phyloP scores from a whole-genome alignment of 2,329 filamentous ascomycete species.

The Tolypocladium nubicola region DNA sequence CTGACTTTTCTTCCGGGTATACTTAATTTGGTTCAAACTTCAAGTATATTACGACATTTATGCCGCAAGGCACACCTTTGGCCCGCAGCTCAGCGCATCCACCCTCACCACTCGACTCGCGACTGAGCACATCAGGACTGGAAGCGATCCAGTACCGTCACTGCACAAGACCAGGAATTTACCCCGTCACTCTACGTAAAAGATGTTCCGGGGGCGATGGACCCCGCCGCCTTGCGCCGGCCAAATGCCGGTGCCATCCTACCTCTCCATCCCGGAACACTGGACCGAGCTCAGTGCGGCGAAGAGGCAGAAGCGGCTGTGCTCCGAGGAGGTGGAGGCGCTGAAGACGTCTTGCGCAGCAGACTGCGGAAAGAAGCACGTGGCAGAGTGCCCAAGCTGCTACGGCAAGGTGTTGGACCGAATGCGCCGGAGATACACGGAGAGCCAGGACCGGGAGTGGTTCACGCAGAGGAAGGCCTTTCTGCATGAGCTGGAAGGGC shows the following conservation, averaged over 20 bases:
- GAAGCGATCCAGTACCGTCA: too few species aligned
- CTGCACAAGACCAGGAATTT: neutral
- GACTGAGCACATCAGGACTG: neutral
- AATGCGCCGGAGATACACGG: constrained; percentile 26
- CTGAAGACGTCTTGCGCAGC: constrained; percentile 31
- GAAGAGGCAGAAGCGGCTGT: constrained; percentile 20
- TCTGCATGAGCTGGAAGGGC: constrained; percentile 35
- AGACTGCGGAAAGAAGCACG: constrained; percentile 30
- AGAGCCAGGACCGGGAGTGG: constrained; percentile 34
- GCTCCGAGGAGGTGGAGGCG: constrained; percentile 28
- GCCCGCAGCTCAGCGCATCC: neutral
- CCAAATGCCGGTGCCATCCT: constrained; percentile 13
- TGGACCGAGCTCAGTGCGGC: constrained; percentile 27
- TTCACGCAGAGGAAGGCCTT: constrained; percentile 39
- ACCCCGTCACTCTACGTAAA: neutral
- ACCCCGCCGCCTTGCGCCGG: neutral
- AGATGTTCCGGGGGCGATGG: neutral
- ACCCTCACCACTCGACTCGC: neutral
- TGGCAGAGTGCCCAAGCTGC: constrained; percentile 36
- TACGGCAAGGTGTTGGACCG: constrained; percentile 35
- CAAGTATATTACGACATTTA: too few species aligned
- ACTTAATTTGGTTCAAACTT: neutral
- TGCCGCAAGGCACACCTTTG: neutral
- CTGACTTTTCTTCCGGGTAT: neutral
- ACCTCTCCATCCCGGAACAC: constrained; percentile 23